Conservation (phyloP, 805 yeast genomes). For the Hanseniaspora occidentalis region DNA sequence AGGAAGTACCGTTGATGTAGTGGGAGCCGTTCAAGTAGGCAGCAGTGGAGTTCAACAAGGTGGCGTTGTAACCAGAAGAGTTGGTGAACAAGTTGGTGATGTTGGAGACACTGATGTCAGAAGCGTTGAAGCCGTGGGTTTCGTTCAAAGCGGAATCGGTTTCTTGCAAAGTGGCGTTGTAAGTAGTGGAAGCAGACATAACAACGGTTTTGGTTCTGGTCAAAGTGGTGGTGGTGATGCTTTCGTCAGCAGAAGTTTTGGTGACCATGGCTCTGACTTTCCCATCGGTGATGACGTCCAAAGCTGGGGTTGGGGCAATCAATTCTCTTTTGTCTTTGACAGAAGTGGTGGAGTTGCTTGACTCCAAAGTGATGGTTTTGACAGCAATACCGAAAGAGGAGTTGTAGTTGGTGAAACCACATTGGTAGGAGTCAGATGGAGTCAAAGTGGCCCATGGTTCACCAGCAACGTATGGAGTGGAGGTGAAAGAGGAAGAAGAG, state of each 20-base stretch:
- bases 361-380: conserved; percentile 5
- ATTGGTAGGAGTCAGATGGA: conserved; percentile 27
- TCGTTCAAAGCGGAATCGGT: conserved; percentile 14
- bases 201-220: conserved; percentile 20
- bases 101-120: conserved; percentile 24
- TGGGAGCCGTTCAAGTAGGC: conserved; percentile 18
- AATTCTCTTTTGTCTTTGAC: conserved; percentile 13
- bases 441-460: conserved; percentile 19
- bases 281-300: conserved; percentile 13
- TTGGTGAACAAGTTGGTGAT: conserved; percentile 15
- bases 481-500: conserved; percentile 27
- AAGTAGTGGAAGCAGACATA: conserved; percentile 18
- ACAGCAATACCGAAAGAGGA: conserved; percentile 35
- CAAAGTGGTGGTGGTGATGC: conserved; percentile 17
- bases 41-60: conserved; percentile 13
- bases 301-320: conserved; percentile 14
- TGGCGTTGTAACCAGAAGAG: conserved; percentile 17
- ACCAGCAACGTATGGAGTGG: conserved; percentile 48
- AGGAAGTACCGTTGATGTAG: conserved; percentile 12
- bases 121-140: conserved; percentile 27
- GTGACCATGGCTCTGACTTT: conserved; percentile 14
- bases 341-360: conserved; percentile 10
- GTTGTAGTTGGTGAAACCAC: conserved; percentile 23
- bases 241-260: conserved; percentile 18
- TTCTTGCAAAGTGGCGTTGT: conserved; percentile 14